These are phyloP conservation scores for Pseudonitzschia multiseries DNA, from an alignment of 108 stramenopile genomes.

Conservation along the genomic window DNA sequence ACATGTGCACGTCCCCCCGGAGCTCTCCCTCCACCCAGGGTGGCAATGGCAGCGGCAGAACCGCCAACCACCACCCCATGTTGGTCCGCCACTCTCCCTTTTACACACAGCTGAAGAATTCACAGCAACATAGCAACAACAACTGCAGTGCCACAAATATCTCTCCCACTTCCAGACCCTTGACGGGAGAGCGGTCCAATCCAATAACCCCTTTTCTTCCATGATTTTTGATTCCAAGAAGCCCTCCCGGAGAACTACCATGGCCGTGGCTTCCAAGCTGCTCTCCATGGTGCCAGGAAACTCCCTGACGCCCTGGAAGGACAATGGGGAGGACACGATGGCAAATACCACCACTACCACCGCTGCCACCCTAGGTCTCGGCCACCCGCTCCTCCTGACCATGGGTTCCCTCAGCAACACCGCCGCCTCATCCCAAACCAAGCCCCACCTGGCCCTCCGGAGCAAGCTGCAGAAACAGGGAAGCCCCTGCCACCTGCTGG, in stretches of 20 bases:
- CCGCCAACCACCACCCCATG: not conserved
- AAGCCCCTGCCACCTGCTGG: conserved; percentile 9
- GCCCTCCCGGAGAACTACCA: conserved; percentile 6
- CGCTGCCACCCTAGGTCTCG: not conserved
- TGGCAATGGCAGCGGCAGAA: too few species aligned
- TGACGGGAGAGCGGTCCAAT: conserved; percentile 51
- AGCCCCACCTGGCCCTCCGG: not conserved
- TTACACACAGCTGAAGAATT: not conserved
- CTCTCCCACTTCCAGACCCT: conserved; percentile 39
- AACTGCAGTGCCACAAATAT: conserved; percentile 23
- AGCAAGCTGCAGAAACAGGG: conserved; percentile 1
- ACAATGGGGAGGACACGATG: not conserved
- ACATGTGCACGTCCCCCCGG: conserved; percentile 26
- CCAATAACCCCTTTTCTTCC: conserved; percentile 59
- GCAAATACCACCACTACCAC: not conserved
- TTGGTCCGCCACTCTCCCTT: not conserved
- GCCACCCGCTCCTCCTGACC: conserved; percentile 2
- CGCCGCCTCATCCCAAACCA: not conserved
- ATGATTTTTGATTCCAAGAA: conserved; percentile 34
- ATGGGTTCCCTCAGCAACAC: conserved; percentile 1
- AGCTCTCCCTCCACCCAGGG: conserved; percentile 17
- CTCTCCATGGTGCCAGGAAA: not conserved
- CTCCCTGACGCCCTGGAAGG: not conserved
- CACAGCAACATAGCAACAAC: not conserved
- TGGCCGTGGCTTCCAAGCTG: not conserved